phyloP scores from a whole-genome alignment of 192 early-diverging fungal genomes.

The Coemansia sp. region DNA sequence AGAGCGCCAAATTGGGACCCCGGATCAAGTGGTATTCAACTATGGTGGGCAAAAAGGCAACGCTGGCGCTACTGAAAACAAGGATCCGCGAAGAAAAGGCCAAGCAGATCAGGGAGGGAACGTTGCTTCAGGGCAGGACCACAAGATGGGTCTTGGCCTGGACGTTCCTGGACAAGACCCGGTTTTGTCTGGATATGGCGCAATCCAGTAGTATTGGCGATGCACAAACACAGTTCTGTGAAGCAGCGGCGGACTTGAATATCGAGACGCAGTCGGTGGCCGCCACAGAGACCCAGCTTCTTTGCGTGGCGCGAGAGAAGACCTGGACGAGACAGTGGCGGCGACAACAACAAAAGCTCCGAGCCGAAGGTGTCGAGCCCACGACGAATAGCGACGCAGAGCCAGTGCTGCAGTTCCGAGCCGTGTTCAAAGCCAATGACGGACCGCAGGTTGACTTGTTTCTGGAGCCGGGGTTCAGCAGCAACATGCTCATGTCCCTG shows the following conservation, averaged over 20 bases:
- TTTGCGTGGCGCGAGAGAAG: slow-evolving; percentile 8
- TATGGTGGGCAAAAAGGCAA: slow-evolving; percentile 62
- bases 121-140: slow-evolving; percentile 21
- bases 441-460: slow-evolving; percentile 3
- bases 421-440: neutral
- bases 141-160: slow-evolving; percentile 40
- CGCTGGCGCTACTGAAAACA: slow-evolving; percentile 26
- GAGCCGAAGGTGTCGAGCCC: neutral
- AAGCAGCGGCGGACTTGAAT: neutral
- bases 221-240: neutral
- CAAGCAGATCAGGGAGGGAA: slow-evolving; percentile 11
- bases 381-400: neutral
- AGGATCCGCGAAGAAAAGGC: slow-evolving; percentile 1
- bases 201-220: neutral
- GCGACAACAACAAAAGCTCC: slow-evolving; percentile 1
- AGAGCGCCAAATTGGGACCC: slow-evolving; percentile 49
- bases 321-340: slow-evolving; percentile 29
- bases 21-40: slow-evolving; percentile 74
- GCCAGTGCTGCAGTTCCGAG: slow-evolving; percentile 33
- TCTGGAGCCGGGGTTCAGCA: slow-evolving; percentile 7
- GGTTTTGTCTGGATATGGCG: slow-evolving; percentile 1
- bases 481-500: slow-evolving; percentile 22
- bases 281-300: neutral
- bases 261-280: neutral
- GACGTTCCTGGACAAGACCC: slow-evolving; percentile 21